These are phyloP conservation scores for Leucaena leucocephala DNA, from an alignment of 306 rosid species.

Conservation along the genomic window DNA sequence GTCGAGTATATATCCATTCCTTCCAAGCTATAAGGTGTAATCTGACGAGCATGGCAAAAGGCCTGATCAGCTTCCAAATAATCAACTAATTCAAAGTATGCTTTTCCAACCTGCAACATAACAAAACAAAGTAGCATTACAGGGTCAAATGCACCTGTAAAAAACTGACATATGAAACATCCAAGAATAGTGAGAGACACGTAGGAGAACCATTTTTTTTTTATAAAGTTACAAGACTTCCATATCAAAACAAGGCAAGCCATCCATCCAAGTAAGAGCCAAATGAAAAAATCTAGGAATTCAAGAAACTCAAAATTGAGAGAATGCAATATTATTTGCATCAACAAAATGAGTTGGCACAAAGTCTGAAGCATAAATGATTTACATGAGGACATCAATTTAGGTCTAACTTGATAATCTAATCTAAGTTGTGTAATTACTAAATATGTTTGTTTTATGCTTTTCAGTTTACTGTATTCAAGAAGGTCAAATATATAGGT, in stretches of 20 bases:
- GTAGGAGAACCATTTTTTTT: background rate
- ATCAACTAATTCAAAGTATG: slow-evolving; percentile 86
- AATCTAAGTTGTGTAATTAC: background rate
- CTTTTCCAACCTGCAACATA: slow-evolving; percentile 86
- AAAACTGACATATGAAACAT: slow-evolving; percentile 11
- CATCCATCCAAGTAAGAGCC: background rate
- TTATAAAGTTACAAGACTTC: background rate
- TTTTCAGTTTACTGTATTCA: background rate
- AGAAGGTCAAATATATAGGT: background rate
- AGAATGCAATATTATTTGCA: background rate
- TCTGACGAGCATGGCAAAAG: slow-evolving; percentile 82
- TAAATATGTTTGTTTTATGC: background rate
- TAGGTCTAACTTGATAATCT: background rate
- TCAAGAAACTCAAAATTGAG: slow-evolving; percentile 9
- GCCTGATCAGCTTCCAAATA: slow-evolving; percentile 89
- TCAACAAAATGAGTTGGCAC: background rate
- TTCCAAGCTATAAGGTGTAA: slow-evolving; percentile 83
- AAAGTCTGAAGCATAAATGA: background rate
- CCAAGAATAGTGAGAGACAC: slow-evolving; percentile 16
- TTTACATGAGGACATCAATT: background rate
- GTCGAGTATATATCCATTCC: slow-evolving; percentile 98
- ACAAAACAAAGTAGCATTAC: slow-evolving; percentile 22
- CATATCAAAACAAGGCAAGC: background rate
- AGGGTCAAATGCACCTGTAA: slow-evolving; percentile 22
- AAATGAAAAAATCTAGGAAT: background rate